These are phyloP conservation scores for Pythium folliculosum DNA, from an alignment of 352 stramenopile species.

Conservation along the genomic window DNA sequence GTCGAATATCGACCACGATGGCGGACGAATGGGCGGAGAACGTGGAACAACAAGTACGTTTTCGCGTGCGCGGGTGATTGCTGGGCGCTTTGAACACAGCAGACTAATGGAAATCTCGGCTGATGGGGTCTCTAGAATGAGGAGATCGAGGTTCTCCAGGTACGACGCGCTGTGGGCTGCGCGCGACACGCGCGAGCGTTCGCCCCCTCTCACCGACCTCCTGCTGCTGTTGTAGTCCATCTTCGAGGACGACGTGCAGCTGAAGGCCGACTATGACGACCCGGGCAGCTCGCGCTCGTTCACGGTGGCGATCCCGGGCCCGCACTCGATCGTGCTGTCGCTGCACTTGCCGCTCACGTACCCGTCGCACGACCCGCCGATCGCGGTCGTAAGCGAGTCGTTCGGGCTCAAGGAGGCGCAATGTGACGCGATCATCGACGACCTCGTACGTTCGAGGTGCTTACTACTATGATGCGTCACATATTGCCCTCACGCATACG, in stretches of 20 bases:
- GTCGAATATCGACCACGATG: slow-evolving; percentile 19
- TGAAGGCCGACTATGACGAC: slow-evolving; percentile 54
- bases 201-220: too few relatives aligned
- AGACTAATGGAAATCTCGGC: not conserved
- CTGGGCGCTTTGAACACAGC: not conserved
- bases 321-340: slow-evolving; percentile 65
- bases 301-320: slow-evolving; percentile 57
- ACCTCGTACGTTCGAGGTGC: slow-evolving; percentile 40
- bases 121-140: slow-evolving; percentile 42
- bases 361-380: slow-evolving; percentile 60
- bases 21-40: slow-evolving; percentile 32
- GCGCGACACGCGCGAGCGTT: not conserved
- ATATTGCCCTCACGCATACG: not conserved
- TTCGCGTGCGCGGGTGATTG: not conserved
- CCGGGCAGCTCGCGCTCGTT: slow-evolving; percentile 48
- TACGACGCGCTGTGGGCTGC: slow-evolving; percentile 18
- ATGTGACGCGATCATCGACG: slow-evolving; percentile 59
- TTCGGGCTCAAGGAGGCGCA: slow-evolving; percentile 76
- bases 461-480: too few relatives aligned
- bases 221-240: slow-evolving; percentile 50
- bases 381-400: slow-evolving; percentile 82
- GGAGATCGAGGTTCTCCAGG: slow-evolving; percentile 78
- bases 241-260: slow-evolving; percentile 66
- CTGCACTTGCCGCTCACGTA: slow-evolving; percentile 77
- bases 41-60: slow-evolving; percentile 52